Conservation (phyloP, 495 filamentous ascomycete genomes). For the Paragyromitra xinjiangensis region DNA sequence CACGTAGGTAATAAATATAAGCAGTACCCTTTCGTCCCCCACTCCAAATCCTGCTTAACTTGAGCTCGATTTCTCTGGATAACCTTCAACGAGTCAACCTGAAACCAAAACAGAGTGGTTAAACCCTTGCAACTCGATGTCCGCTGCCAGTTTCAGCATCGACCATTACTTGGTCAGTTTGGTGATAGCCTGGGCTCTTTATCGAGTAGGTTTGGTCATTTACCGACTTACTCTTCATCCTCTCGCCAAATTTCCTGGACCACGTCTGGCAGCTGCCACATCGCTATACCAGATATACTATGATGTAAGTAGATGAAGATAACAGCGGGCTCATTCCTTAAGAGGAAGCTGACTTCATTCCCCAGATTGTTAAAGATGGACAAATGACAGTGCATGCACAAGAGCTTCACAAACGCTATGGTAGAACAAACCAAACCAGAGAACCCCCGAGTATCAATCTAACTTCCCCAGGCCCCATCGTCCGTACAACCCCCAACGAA, state of each 20-base stretch:
- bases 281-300: slow-evolving; percentile 42
- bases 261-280: slow-evolving; percentile 27
- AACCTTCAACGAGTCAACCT: too few species aligned
- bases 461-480: slow-evolving; percentile 40
- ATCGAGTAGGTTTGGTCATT: slow-evolving; percentile 24
- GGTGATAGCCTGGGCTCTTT: slow-evolving; percentile 10
- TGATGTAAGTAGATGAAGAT: slow-evolving; percentile 12
- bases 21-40: too few species aligned
- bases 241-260: slow-evolving; percentile 42
- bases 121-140: neutral
- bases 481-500: slow-evolving; percentile 36
- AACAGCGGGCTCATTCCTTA: neutral
- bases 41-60: too few species aligned
- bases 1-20: too few species aligned
- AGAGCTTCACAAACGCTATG: slow-evolving; percentile 39
- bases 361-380: slow-evolving; percentile 30
- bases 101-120: too few species aligned
- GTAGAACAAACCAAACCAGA: neutral
- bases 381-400: slow-evolving; percentile 36
- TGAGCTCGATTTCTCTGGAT: too few species aligned
- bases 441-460: neutral
- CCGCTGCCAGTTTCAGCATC: neutral
- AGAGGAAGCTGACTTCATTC: neutral
- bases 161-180: neutral
- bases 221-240: slow-evolving; percentile 52